Base-by-base conservation (phyloP, 2,329 filamentous ascomycete species). In the Exophiala bonariae region DNA sequence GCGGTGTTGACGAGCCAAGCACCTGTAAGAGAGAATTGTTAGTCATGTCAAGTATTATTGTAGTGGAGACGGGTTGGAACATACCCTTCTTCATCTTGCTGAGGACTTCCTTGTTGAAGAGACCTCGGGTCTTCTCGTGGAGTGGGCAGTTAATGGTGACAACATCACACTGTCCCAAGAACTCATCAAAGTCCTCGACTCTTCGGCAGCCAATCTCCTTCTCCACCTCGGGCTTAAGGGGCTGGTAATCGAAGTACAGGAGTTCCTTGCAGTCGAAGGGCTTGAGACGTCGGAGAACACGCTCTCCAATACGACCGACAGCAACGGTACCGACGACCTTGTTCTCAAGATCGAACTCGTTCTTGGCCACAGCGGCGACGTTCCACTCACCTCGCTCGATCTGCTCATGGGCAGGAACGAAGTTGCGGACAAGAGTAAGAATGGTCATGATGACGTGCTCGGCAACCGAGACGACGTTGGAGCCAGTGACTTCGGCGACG, bases 401-500 rank as follows among this genome's bases (percentile, higher is more conserved):
- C 80, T 89, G 85, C 79, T 97, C 91, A 77, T 97, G 93, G 44
- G 93, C 91, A 59, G 93, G 93, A 44, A 96, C 90, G 67, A 96
- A 99, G 86, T 99, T 99, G 77, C 93, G 91, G 70, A 97, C 86
- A 44, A 99, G 86, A 58, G 85, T 73, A 42, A 99, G 87, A 73
- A 97, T 97, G 70, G 93, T 99, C 93, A 99, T 97, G 76, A 99
- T 75, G 62, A 99, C 93, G 77, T 99, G 93, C 82, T 99, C 93
- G 51, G 93, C 93, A 57, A 99, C 93, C 41, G 93, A 97, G 63
- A 96, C 91, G 63, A 99, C 93, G 71, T 99, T 99, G 76, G 87
- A 95, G 67, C 93, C 93, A 8, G 93, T 99, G 58, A 99, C 93
- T 74, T 99, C 93, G 57, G 90, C 91, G 54, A 99, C 93, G 61